Conservation (phyloP, 805 yeast species). For the Pichia kluyveri region DNA sequence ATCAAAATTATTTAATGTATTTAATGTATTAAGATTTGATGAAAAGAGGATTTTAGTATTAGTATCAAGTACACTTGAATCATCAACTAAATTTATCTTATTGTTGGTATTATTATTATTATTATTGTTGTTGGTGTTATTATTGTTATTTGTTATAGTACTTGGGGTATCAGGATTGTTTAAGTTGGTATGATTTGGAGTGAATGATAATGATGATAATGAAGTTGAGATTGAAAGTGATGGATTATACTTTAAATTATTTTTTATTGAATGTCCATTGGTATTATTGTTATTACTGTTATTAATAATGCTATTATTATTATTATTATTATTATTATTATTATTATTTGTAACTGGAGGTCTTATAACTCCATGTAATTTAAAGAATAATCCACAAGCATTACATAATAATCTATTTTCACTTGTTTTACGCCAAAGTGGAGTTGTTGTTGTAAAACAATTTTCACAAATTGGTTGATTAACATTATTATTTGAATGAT, state of each 20-base stretch:
- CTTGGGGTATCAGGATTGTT: neutral
- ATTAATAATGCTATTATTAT: no score
- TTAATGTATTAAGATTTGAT: neutral
- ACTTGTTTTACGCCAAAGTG: conserved; percentile 82
- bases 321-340: no score
- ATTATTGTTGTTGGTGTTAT: neutral
- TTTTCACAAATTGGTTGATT: conserved; percentile 56
- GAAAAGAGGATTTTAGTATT: neutral
- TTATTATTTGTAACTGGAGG: conserved; percentile 13
- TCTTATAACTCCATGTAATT: conserved; percentile 61
- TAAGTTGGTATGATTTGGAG: neutral
- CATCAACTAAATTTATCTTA: neutral
- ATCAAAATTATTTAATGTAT: neutral
- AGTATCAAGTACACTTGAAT: no score
- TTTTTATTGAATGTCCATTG: neutral
- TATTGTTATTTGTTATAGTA: neutral
- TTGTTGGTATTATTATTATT: neutral
- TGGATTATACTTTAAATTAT: neutral
- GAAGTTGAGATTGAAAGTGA: no score
- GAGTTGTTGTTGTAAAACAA: conserved; percentile 87
- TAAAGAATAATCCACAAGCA: conserved; percentile 86
- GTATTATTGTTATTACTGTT: no score
- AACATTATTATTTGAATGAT: neutral
- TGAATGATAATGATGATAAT: no score
- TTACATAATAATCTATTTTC: conserved; percentile 80